These are phyloP conservation scores for Candida palmyrensis DNA, from an alignment of 805 yeast genomes.

Conservation along the genomic window DNA sequence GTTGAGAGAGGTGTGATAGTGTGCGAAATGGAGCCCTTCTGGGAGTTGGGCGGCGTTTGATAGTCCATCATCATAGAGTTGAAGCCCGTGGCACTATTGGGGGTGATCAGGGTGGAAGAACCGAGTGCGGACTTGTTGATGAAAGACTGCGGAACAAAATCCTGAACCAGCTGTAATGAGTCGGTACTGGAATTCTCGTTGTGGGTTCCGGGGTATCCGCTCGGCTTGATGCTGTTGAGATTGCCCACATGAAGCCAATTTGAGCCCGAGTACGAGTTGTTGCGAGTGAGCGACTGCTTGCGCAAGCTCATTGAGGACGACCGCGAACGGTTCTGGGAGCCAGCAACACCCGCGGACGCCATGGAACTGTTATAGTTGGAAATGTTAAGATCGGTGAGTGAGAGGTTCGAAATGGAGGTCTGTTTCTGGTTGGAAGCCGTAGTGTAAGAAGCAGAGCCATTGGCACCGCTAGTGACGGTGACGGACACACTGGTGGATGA, in stretches of 20 bases:
- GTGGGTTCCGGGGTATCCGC: slow-evolving; percentile 1
- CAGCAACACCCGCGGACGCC: slow-evolving; percentile 8
- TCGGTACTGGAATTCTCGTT: slow-evolving; percentile 29
- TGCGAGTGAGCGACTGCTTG: slow-evolving; percentile 40
- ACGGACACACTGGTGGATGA: slow-evolving; percentile 20
- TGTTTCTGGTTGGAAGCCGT: slow-evolving; percentile 19
- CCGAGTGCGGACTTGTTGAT: slow-evolving; percentile 25
- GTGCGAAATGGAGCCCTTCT: slow-evolving; percentile 25
- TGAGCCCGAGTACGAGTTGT: slow-evolving; percentile 29
- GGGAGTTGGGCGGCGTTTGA: slow-evolving; percentile 34
- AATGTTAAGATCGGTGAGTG: slow-evolving; percentile 36
- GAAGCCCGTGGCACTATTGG: slow-evolving; percentile 14
- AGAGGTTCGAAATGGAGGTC: slow-evolving; percentile 36
- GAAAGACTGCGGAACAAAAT: slow-evolving; percentile 37
- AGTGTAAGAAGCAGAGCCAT: slow-evolving; percentile 1
- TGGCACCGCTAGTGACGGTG: slow-evolving; percentile 10
- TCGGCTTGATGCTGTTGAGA: slow-evolving; percentile 21
- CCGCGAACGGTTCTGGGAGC: slow-evolving; percentile 24
- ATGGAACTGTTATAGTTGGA: slow-evolving; percentile 16
- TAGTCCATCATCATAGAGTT: slow-evolving; percentile 37
- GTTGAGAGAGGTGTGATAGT: slow-evolving; percentile 11
- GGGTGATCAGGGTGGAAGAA: slow-evolving; percentile 5
- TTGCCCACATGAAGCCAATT: slow-evolving; percentile 44
- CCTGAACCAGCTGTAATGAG: slow-evolving; percentile 40
- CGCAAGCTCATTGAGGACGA: slow-evolving; percentile 33